Percentiles rank a stretch among this genome's conserved stretches.
phyloP scores from a whole-genome alignment of 2,329 filamentous ascomycete genomes.

The Xylariaceae sp. region DNA sequence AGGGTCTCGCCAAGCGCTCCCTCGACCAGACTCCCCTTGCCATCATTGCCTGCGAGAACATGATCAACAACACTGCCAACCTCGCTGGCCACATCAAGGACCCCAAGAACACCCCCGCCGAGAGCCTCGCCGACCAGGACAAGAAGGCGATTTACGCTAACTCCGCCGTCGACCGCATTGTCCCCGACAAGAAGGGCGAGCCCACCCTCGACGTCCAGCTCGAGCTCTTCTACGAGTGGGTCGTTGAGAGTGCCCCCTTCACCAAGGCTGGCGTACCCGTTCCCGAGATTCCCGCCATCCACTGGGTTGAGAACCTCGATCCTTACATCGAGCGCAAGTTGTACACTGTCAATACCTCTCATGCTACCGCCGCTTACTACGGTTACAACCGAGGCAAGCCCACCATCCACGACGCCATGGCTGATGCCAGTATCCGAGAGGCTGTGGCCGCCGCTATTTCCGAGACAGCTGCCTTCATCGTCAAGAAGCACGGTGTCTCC shows the following conservation, averaged over 20 bases:
- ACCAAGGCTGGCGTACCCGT: conserved; percentile 33
- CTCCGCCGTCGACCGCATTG: conserved; percentile 96
- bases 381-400: conserved; percentile 80
- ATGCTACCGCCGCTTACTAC: conserved; percentile 94
- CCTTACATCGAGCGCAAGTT: conserved; percentile 99
- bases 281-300: conserved; percentile 62
- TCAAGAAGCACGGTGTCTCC: conserved; percentile 76
- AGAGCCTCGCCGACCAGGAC: conserved; percentile 62
- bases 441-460: conserved; percentile 74
- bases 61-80: conserved; percentile 87
- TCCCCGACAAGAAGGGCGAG: conserved; percentile 77
- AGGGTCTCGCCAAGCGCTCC: conserved; percentile 79
- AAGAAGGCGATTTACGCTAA: conserved; percentile 86
- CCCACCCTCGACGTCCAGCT: conserved; percentile 87
- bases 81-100: conserved; percentile 76
- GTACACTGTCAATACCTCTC: conserved; percentile 97
- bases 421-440: conserved; percentile 70
- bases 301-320: conserved; percentile 84
- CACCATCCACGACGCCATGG: conserved; percentile 84
- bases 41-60: conserved; percentile 97
- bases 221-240: conserved; percentile 99
- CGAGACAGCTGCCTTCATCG: conserved; percentile 83
- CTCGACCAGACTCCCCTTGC: conserved; percentile 61
- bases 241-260: conserved; percentile 85
- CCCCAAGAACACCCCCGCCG: conserved; percentile 62